phyloP scores from a whole-genome alignment of 2,329 filamentous ascomycete genomes.

The Exophiala xenobiotica region DNA sequence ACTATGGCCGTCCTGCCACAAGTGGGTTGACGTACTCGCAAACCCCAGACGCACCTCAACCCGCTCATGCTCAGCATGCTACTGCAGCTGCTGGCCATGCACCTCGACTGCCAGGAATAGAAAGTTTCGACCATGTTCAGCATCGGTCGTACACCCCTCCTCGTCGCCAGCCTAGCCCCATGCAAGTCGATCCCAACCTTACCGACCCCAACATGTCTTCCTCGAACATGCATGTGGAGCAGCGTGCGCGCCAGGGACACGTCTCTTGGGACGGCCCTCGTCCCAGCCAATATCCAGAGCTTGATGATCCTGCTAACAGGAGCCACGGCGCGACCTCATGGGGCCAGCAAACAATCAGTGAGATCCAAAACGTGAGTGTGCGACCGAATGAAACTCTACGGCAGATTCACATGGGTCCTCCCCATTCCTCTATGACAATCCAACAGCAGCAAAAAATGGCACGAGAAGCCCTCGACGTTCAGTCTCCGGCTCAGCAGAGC shows the following conservation, averaged over 20 bases:
- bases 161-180: constrained; percentile 68
- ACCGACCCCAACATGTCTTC: constrained; percentile 40
- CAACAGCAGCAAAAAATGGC: constrained; percentile 30
- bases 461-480: constrained; percentile 22
- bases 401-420: constrained; percentile 23
- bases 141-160: constrained; percentile 56
- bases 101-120: constrained; percentile 80
- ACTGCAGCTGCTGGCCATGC: constrained; percentile 54
- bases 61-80: constrained; percentile 54
- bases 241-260: constrained; percentile 42
- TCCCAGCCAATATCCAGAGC: constrained; percentile 38
- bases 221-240: constrained; percentile 39
- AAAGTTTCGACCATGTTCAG: constrained; percentile 80
- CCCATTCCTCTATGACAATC: constrained; percentile 12
- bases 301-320: constrained; percentile 37
- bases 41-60: constrained; percentile 63
- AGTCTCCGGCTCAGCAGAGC: constrained; percentile 19
- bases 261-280: constrained; percentile 45
- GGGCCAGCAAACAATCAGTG: constrained; percentile 46
- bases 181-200: constrained; percentile 66
- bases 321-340: constrained; percentile 42
- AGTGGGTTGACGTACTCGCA: constrained; percentile 75
- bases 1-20: constrained; percentile 58
- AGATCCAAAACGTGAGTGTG: constrained; percentile 35
- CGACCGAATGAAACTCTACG: constrained; percentile 8